A percentile compares a stretch with the other conserved stretches of the same genome.
These are phyloP conservation scores for Colletotrichum tamarilloi DNA, from an alignment of 2,329 filamentous ascomycete genomes.

Conservation along the genomic window DNA sequence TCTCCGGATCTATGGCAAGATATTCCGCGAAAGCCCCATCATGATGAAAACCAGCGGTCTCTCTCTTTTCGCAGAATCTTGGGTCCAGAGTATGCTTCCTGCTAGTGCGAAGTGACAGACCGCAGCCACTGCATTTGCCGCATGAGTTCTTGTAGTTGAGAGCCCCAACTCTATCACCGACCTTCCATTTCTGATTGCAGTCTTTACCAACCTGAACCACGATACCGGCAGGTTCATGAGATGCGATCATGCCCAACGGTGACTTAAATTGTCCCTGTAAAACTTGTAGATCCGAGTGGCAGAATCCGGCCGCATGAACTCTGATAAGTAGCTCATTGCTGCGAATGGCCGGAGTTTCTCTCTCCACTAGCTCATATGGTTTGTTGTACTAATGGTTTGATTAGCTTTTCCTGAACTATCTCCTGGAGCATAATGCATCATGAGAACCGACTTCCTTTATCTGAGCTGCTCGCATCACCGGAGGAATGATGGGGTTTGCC, in stretches of 20 bases:
- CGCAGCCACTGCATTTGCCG: conserved; percentile 43
- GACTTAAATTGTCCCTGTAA: conserved; percentile 46
- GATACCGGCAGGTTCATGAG: conserved; percentile 49
- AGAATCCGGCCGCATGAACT: conserved; percentile 49
- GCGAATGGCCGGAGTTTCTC: conserved; percentile 39
- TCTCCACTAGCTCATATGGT: conserved; percentile 41
- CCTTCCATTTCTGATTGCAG: conserved; percentile 38
- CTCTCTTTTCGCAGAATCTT: conserved; percentile 45
- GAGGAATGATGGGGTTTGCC: neutral
- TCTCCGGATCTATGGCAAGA: conserved; percentile 44
- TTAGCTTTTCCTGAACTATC: neutral
- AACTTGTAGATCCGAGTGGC: conserved; percentile 50
- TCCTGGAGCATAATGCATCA: too few species aligned
- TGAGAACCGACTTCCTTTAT: conserved; percentile 30
- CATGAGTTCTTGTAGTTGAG: conserved; percentile 49
- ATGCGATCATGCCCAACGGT: conserved; percentile 44
- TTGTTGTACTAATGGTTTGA: conserved; percentile 41
- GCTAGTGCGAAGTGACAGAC: conserved; percentile 29
- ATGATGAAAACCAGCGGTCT: conserved; percentile 47
- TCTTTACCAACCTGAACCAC: conserved; percentile 43
- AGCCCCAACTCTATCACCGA: conserved; percentile 49
- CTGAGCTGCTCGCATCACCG: conserved; percentile 37
- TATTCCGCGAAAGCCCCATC: conserved; percentile 50
- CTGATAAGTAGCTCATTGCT: conserved; percentile 45
- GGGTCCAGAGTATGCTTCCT: conserved; percentile 39